Evolutionary conservation across 2,329 filamentous ascomycete genomes (phyloP).

Genomic region (Pyrenophora graminea): DNA sequence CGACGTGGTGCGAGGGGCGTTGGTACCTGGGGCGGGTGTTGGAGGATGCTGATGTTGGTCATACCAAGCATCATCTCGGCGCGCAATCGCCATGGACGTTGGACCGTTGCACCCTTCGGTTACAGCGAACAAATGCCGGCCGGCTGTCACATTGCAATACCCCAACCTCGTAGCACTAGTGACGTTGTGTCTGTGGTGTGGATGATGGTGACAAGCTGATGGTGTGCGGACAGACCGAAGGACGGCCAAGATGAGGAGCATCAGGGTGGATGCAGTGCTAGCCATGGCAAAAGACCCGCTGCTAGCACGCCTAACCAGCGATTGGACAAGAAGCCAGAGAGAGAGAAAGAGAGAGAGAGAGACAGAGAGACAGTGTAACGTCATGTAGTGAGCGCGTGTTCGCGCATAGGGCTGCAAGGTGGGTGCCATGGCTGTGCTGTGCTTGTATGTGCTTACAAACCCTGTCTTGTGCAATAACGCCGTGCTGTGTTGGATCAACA

Average conservation of each 20-base stretch:
- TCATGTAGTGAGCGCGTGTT: neutral
- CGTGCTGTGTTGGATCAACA: neutral
- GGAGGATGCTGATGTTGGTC: neutral
- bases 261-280: constrained; percentile 1
- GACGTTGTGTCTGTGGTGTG: constrained; percentile 2
- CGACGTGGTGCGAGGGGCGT: neutral
- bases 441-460: neutral
- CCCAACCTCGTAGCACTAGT: constrained; percentile 1
- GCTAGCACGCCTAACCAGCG: neutral
- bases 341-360: no score
- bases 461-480: neutral
- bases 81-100: neutral
- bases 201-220: neutral
- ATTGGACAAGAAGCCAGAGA: neutral
- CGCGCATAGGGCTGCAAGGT: constrained; percentile 13
- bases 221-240: neutral
- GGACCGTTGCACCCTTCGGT: constrained; percentile 6
- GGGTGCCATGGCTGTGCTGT: neutral
- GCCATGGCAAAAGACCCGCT: constrained; percentile 1
- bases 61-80: neutral
- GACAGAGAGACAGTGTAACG: no score
- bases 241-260: neutral
- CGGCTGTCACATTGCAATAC: constrained; percentile 8
- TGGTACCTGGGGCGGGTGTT: neutral
- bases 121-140: constrained; percentile 8